Conservation (phyloP, 2,329 filamentous ascomycete species). For the Epichloe baconii region DNA sequence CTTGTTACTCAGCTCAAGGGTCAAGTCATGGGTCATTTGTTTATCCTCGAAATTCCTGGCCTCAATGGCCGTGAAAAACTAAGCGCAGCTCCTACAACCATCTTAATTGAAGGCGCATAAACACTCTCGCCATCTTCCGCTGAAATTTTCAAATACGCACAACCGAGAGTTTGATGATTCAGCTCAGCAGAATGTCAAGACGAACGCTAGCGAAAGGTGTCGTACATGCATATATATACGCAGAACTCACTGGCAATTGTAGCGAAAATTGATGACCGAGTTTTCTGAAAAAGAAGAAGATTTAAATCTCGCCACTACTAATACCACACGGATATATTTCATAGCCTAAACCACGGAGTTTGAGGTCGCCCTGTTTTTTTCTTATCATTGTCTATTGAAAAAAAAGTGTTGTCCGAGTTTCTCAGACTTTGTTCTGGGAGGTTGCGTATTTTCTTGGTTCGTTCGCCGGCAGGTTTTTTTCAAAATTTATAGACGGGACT, state of each 20-base stretch:
- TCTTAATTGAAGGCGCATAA: conserved; percentile 53
- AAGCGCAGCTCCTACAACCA: conserved; percentile 61
- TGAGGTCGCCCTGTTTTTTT: background rate
- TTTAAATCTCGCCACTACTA: background rate
- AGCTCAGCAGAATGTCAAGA: too few species aligned
- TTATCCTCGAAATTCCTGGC: conserved; percentile 91
- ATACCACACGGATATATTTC: background rate
- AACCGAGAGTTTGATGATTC: background rate
- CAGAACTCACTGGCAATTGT: background rate
- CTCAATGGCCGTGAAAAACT: conserved; percentile 88
- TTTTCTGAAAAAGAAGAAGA: background rate
- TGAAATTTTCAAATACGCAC: background rate
- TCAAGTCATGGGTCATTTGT: conserved; percentile 76
- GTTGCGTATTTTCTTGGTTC: background rate
- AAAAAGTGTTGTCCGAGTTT: background rate
- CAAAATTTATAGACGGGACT: conserved; percentile 2
- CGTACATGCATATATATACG: background rate
- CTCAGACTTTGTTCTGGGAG: background rate
- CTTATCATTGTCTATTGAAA: background rate
- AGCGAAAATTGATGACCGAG: background rate
- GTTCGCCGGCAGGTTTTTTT: background rate
- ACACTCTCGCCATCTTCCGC: background rate
- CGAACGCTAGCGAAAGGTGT: background rate
- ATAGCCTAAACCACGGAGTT: background rate
- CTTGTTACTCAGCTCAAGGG: conserved; percentile 81